Evolutionary conservation across 768 basidiomycete genomes (phyloP).

Genomic region (Lentinula detonsa): DNA sequence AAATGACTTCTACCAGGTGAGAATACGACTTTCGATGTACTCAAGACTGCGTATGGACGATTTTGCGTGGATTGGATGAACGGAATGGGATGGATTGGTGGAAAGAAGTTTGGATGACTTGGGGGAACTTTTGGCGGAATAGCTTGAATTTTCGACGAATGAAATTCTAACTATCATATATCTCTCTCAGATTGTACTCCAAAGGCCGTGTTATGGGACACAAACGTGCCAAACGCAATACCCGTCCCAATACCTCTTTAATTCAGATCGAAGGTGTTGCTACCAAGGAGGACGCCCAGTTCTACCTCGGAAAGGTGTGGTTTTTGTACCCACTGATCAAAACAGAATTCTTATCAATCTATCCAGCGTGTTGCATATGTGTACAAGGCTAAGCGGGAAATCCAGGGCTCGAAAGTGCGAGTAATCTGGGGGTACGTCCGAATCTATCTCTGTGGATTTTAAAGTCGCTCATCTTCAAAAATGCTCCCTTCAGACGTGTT

Average conservation of each 20-base stretch:
- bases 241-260: conserved; percentile 91
- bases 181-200: conserved; percentile 71
- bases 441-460: neutral
- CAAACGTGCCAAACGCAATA: conserved; percentile 98
- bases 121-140: neutral
- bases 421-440: conserved; percentile 93
- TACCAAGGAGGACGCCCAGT: conserved; percentile 89
- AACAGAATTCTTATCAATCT: conserved; percentile 3
- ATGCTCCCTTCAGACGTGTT: conserved; percentile 53
- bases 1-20: conserved; percentile 8
- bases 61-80: neutral
- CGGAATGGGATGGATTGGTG: conserved; percentile 5
- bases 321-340: neutral
- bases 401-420: conserved; percentile 91
- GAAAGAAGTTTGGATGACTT: conserved; percentile 2
- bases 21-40: neutral
- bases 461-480: neutral
- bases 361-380: conserved; percentile 91
- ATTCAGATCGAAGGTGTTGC: conserved; percentile 96
- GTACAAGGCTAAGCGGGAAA: conserved; percentile 93
- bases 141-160: conserved; percentile 12
- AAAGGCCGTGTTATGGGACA: conserved; percentile 97
- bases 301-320: conserved; percentile 97
- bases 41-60: neutral
- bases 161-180: neutral